phyloP scores from a whole-genome alignment of 2,329 filamentous ascomycete genomes.

The Zarea fungicola region DNA sequence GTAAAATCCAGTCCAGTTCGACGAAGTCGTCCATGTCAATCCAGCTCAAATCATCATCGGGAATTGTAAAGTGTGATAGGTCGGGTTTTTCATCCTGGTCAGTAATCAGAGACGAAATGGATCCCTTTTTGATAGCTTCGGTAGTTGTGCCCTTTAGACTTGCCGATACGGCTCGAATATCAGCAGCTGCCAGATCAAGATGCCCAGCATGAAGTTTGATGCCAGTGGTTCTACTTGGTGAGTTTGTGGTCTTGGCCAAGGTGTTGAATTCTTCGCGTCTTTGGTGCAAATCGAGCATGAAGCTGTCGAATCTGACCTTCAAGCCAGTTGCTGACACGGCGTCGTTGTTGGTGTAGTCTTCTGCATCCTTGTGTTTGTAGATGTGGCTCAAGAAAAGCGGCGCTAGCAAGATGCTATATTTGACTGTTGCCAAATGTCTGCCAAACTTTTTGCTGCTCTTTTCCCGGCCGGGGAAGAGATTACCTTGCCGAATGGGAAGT shows the following conservation, averaged over 20 bases:
- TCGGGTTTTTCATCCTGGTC: slow-evolving; percentile 59
- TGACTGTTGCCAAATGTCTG: slow-evolving; percentile 94
- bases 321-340: slow-evolving; percentile 89
- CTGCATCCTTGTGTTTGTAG: slow-evolving; percentile 95
- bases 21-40: slow-evolving; percentile 99
- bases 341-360: slow-evolving; percentile 66
- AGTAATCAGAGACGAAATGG: slow-evolving; percentile 44
- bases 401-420: slow-evolving; percentile 89
- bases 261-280: slow-evolving; percentile 87
- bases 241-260: slow-evolving; percentile 68
- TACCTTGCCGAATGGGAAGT: slow-evolving; percentile 86
- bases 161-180: slow-evolving; percentile 89
- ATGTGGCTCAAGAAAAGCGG: slow-evolving; percentile 94
- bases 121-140: slow-evolving; percentile 65
- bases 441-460: slow-evolving; percentile 99
- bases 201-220: slow-evolving; percentile 97
- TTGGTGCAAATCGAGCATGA: slow-evolving; percentile 95
- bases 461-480: slow-evolving; percentile 84
- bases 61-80: slow-evolving; percentile 87
- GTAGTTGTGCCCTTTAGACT: slow-evolving; percentile 75
- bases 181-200: slow-evolving; percentile 83
- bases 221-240: slow-evolving; percentile 75
- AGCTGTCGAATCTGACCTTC: slow-evolving; percentile 92
- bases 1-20: slow-evolving; percentile 92
- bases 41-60: slow-evolving; percentile 92